These are phyloP conservation scores for Vicia villosa DNA, from an alignment of 306 rosid genomes.

Conservation along the genomic window DNA sequence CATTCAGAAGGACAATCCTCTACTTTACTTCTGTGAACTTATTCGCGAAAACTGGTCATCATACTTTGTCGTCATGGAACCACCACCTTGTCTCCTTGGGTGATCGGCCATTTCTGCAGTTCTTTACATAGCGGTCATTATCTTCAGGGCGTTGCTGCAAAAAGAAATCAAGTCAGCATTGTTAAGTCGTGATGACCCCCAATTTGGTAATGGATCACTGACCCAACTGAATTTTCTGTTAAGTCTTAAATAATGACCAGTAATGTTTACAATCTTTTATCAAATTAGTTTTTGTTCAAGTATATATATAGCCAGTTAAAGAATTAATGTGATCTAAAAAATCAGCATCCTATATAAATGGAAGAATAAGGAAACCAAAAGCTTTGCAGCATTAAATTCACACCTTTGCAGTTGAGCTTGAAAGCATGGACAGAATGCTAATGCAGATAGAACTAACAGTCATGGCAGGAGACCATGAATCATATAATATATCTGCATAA, in stretches of 20 bases:
- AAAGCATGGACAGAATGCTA: slow-evolving; percentile 99
- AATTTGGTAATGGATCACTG: slow-evolving; percentile 6
- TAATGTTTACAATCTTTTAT: slow-evolving; percentile 12
- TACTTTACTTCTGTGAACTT: slow-evolving; percentile 51
- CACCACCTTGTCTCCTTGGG: slow-evolving; percentile 99
- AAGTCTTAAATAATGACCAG: slow-evolving; percentile 2
- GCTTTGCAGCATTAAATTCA: slow-evolving; percentile 32
- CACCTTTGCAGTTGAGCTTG: slow-evolving; percentile 96
- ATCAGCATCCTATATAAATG: slow-evolving; percentile 5
- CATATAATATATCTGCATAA: slow-evolving; percentile 91
- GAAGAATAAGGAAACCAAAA: slow-evolving; percentile 26
- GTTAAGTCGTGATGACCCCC: slow-evolving; percentile 21
- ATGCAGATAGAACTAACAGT: slow-evolving; percentile 99
- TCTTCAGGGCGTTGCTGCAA: slow-evolving; percentile 99
- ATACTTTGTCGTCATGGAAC: slow-evolving; percentile 99
- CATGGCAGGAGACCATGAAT: slow-evolving; percentile 99
- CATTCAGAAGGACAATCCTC: slow-evolving; percentile 57
- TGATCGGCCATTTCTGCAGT: slow-evolving; percentile 97
- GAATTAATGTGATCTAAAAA: not conserved
- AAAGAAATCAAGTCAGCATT: slow-evolving; percentile 33
- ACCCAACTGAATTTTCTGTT: not conserved
- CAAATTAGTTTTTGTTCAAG: slow-evolving; percentile 5
- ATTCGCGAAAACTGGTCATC: slow-evolving; percentile 39
- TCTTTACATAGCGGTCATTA: slow-evolving; percentile 96
- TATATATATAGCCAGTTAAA: not conserved